These are phyloP conservation scores for Furcasterigmium furcatum DNA, from an alignment of 2,329 filamentous ascomycete genomes.

Conservation along the genomic window DNA sequence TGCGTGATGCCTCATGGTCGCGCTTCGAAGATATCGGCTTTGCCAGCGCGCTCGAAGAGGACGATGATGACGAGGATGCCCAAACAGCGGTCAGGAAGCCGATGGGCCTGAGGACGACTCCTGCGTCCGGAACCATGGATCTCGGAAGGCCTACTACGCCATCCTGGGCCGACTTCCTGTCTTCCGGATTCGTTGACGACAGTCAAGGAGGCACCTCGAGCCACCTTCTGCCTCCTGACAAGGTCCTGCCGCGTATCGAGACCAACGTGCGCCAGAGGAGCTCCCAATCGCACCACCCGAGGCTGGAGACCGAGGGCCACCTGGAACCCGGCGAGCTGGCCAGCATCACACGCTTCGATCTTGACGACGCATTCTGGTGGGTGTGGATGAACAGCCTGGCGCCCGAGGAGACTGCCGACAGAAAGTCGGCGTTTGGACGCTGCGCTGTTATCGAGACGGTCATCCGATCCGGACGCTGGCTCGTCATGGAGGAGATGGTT, in stretches of 20 bases:
- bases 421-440: constrained; percentile 91
- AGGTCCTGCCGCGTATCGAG: constrained; percentile 82
- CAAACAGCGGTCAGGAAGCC: constrained; percentile 34
- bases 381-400: constrained; percentile 98
- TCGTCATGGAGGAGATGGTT: constrained; percentile 94
- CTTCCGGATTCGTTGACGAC: constrained; percentile 84
- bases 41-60: constrained; percentile 68
- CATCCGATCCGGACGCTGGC: constrained; percentile 79
- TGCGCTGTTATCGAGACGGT: constrained; percentile 89
- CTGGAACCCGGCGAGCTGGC: constrained; percentile 92
- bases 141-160: constrained; percentile 85
- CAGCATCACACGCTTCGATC: constrained; percentile 79
- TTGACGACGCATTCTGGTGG: constrained; percentile 99
- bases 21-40: constrained; percentile 96
- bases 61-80: constrained; percentile 61
- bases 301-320: constrained; percentile 63
- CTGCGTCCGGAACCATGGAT: constrained; percentile 64
- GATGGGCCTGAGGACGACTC: constrained; percentile 58
- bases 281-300: constrained; percentile 78
- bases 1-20: constrained; percentile 90
- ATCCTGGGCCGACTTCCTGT: constrained; percentile 97
- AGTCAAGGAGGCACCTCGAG: constrained; percentile 60
- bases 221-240: constrained; percentile 84
- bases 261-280: constrained; percentile 71
- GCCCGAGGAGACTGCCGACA: constrained; percentile 77